A percentile compares a stretch with the other conserved stretches of the same genome.
Evolutionary conservation across 2,329 filamentous ascomycete species (phyloP).

Genomic region (Leptosphaerulina australis): DNA sequence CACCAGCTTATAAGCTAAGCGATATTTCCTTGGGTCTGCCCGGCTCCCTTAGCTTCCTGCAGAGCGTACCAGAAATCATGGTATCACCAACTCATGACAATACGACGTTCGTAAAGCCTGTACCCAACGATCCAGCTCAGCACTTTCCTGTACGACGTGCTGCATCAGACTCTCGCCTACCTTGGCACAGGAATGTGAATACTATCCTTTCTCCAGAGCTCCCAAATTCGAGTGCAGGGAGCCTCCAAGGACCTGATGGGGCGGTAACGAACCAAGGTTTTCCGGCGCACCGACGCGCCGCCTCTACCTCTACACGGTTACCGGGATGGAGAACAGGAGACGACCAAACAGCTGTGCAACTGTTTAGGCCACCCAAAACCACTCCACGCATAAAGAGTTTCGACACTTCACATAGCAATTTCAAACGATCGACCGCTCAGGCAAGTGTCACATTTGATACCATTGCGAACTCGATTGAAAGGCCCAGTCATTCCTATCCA

Average conservation of each 20-base stretch:
- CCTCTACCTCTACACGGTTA: constrained; percentile 1
- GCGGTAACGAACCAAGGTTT: neutral
- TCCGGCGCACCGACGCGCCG: constrained; percentile 1
- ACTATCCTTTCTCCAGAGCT: neutral
- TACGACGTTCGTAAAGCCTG: neutral
- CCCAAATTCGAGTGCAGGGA: neutral
- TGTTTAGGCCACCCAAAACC: neutral
- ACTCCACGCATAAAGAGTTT: neutral
- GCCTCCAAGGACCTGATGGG: neutral
- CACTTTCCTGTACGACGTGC: constrained; percentile 2
- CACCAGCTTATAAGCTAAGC: constrained; percentile 2
- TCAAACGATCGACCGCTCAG: neutral
- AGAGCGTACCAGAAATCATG: constrained; percentile 3
- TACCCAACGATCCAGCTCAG: neutral
- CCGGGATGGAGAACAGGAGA: neutral
- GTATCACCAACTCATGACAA: constrained; percentile 2
- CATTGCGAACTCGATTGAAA: constrained; percentile 2
- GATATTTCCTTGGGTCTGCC: neutral
- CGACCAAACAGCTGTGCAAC: neutral
- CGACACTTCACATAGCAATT: neutral
- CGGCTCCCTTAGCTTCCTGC: constrained; percentile 3
- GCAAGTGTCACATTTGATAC: constrained; percentile 7
- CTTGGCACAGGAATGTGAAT: neutral
- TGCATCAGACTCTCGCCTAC: constrained; percentile 9
- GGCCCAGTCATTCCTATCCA: neutral